These are phyloP conservation scores for Santalum album DNA, from an alignment of 164 flowering plant species.

Conservation along the genomic window DNA sequence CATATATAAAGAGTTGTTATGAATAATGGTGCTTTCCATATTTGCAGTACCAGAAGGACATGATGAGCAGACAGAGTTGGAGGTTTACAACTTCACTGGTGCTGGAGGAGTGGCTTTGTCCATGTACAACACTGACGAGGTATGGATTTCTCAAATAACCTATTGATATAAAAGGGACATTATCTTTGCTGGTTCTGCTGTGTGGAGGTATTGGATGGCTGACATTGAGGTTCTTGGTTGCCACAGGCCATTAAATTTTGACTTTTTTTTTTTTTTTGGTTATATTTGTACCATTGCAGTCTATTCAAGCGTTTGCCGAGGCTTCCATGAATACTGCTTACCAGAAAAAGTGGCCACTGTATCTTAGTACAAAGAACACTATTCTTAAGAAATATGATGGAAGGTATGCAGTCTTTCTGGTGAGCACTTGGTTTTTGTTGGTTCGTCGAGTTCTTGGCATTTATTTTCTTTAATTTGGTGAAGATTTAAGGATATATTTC, in stretches of 20 bases:
- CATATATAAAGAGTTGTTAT: background rate
- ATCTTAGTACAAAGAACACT: conserved; percentile 95
- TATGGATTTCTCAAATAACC: conserved; percentile 17
- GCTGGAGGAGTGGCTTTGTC: conserved; percentile 84
- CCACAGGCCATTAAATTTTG: conserved; percentile 1
- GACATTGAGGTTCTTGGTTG: too few species aligned
- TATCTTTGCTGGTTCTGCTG: too few species aligned
- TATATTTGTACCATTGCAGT: conserved; percentile 32
- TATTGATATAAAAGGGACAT: too few species aligned
- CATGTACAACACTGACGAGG: conserved; percentile 99
- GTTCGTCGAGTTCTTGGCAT: background rate
- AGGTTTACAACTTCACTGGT: conserved; percentile 81
- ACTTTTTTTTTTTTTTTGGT: background rate
- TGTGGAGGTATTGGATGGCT: too few species aligned
- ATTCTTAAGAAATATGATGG: conserved; percentile 98
- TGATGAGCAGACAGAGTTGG: conserved; percentile 58
- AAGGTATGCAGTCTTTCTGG: too few species aligned
- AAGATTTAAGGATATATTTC: conserved; percentile 81
- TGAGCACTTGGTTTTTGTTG: too few species aligned
- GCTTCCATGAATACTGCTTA: conserved; percentile 81
- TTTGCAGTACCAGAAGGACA: conserved; percentile 70
- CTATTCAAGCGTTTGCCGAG: conserved; percentile 83
- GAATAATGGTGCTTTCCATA: conserved; percentile 1
- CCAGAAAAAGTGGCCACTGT: conserved; percentile 93
- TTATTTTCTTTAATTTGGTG: conserved; percentile 2